Percentiles rank a stretch among this genome's conserved stretches.
Evolutionary conservation across 768 basidiomycete species (phyloP).

Genomic region (Termitomyces sp.): DNA sequence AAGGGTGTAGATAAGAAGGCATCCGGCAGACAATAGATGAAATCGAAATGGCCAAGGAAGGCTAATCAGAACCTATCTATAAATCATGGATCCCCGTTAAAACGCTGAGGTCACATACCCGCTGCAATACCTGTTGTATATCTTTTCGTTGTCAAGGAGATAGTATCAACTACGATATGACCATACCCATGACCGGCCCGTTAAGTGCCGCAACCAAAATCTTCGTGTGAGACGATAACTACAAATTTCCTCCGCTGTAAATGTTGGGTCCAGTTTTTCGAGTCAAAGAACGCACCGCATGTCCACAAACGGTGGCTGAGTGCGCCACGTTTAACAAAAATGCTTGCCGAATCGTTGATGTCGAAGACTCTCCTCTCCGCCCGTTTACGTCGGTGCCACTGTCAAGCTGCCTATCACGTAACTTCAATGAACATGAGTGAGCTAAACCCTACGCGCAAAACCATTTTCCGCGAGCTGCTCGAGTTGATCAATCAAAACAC

Average conservation of each 20-base stretch:
- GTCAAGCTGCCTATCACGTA: not conserved
- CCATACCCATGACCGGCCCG: conserved; percentile 70
- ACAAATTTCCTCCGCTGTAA: not conserved
- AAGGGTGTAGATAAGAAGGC: conserved; percentile 67
- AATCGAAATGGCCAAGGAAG: conserved; percentile 71
- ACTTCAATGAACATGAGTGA: not conserved
- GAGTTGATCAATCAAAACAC: not conserved
- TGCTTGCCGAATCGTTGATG: conserved; percentile 38
- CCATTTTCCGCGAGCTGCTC: conserved; percentile 61
- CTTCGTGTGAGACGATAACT: conserved; percentile 71
- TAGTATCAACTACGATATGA: not conserved
- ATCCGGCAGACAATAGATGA: conserved; percentile 62
- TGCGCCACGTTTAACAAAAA: conserved; percentile 43
- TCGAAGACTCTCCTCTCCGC: conserved; percentile 10
- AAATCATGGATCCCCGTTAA: too few relatives aligned
- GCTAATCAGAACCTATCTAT: conserved; percentile 31
- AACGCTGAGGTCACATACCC: conserved; percentile 36
- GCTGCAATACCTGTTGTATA: conserved; percentile 55
- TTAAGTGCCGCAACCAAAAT: conserved; percentile 69
- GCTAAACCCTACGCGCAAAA: conserved; percentile 60
- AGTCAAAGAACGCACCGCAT: conserved; percentile 44
- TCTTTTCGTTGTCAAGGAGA: not conserved
- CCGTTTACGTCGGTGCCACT: conserved; percentile 60
- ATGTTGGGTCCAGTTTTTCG: not conserved
- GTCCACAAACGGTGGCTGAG: conserved; percentile 57